These are phyloP conservation scores for Mycena indigotica DNA, from an alignment of 768 basidiomycete species.

Conservation along the genomic window DNA sequence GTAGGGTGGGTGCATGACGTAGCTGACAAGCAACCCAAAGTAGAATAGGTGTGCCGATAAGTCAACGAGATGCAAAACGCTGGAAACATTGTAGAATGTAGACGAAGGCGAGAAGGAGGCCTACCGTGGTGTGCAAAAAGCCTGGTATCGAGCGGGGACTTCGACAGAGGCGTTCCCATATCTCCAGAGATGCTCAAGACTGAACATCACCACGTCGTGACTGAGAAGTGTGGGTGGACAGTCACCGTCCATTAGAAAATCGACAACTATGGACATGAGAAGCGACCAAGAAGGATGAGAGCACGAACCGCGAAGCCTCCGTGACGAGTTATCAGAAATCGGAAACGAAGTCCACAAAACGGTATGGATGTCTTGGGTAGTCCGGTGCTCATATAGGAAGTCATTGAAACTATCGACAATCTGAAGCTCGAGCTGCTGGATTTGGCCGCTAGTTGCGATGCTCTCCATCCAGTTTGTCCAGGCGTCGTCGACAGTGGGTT, in stretches of 20 bases:
- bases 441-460: slow-evolving; percentile 24
- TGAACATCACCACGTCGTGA: slow-evolving; percentile 45
- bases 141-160: slow-evolving; percentile 38
- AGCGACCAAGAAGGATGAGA: slow-evolving; percentile 1
- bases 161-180: slow-evolving; percentile 17
- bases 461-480: slow-evolving; percentile 48
- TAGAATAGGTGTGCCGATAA: slow-evolving; percentile 40
- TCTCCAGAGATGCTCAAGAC: slow-evolving; percentile 44
- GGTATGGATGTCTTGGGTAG: slow-evolving; percentile 44
- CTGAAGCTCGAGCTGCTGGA: slow-evolving; percentile 36
- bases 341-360: slow-evolving; percentile 52
- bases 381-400: slow-evolving; percentile 45
- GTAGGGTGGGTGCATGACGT: slow-evolving; percentile 44
- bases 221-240: slow-evolving; percentile 40
- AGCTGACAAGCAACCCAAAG: slow-evolving; percentile 44
- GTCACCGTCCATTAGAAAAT: slow-evolving; percentile 37
- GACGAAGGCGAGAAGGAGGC: slow-evolving; percentile 4
- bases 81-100: slow-evolving; percentile 23
- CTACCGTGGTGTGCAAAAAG: slow-evolving; percentile 50
- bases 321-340: slow-evolving; percentile 27
- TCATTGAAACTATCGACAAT: slow-evolving; percentile 40
- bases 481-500: slow-evolving; percentile 29
- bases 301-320: slow-evolving; percentile 34
- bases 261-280: slow-evolving; percentile 43
- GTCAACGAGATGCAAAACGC: slow-evolving; percentile 49